Evolutionary conservation across 2,329 filamentous ascomycete genomes (phyloP).

Genomic region (Curvularia eragrostidis): DNA sequence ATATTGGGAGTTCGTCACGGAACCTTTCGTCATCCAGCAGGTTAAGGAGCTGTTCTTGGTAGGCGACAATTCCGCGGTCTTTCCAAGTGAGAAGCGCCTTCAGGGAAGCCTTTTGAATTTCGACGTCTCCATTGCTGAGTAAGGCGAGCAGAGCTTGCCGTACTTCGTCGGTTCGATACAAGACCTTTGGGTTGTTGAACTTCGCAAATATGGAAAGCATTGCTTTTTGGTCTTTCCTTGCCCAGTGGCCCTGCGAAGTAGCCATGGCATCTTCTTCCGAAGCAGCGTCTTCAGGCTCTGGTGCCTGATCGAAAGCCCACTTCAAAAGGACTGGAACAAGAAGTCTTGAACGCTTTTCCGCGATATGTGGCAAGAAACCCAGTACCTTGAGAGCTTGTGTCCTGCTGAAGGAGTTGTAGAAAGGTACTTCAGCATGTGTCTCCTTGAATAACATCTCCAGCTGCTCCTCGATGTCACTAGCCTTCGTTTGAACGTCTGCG

Average conservation of each 20-base stretch:
- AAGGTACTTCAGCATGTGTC: constrained; percentile 63
- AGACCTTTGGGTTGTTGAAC: constrained; percentile 83
- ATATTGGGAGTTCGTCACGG: constrained; percentile 89
- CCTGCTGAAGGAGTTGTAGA: constrained; percentile 65
- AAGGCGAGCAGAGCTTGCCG: constrained; percentile 76
- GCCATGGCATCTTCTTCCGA: constrained; percentile 16
- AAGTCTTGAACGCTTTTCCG: constrained; percentile 83
- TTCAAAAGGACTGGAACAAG: constrained; percentile 85
- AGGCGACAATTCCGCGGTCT: constrained; percentile 72
- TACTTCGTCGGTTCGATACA: constrained; percentile 80
- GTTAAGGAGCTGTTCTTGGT: constrained; percentile 85
- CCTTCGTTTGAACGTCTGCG: constrained; percentile 20
- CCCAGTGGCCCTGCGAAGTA: constrained; percentile 60
- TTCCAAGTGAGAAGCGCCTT: constrained; percentile 93
- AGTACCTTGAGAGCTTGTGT: constrained; percentile 82
- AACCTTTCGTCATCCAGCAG: constrained; percentile 90
- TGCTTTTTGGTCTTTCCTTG: constrained; percentile 80
- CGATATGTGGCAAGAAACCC: constrained; percentile 73
- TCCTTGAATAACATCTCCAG: constrained; percentile 70
- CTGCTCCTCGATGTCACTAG: constrained; percentile 51
- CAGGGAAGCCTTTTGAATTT: constrained; percentile 84
- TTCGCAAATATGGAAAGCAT: constrained; percentile 82
- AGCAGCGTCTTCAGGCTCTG: constrained; percentile 6
- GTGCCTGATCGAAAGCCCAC: constrained; percentile 63
- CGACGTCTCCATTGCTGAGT: constrained; percentile 85